Evolutionary conservation across 176 grass and related monocot genomes (phyloP).

Genomic region (Triticum turgidum): DNA sequence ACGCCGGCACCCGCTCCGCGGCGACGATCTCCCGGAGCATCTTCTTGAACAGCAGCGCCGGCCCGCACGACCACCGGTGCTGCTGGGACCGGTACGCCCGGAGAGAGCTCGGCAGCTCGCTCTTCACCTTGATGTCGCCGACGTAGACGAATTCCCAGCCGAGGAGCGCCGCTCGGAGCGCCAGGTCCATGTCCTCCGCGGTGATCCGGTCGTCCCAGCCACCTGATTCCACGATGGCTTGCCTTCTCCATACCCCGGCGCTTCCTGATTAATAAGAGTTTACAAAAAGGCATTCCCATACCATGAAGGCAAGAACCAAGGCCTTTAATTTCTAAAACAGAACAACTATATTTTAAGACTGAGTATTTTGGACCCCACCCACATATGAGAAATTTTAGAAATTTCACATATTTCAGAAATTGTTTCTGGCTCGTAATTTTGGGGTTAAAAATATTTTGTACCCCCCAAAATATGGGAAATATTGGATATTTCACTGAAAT

Average conservation of each 20-base stretch:
- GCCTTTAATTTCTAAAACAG: no score
- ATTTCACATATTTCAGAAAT: no score
- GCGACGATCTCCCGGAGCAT: conserved; percentile 59
- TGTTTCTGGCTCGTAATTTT: no score
- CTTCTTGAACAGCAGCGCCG: conserved; percentile 68
- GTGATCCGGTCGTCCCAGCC: neutral
- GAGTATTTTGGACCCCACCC: no score
- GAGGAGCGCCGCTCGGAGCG: conserved; percentile 55
- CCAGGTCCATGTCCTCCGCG: conserved; percentile 57
- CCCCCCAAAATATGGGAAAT: no score
- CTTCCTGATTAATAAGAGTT: neutral
- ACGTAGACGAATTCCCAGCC: conserved; percentile 83
- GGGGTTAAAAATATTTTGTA: no score
- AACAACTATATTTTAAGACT: no score
- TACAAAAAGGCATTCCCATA: neutral
- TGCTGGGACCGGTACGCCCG: conserved; percentile 83
- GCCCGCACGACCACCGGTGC: conserved; percentile 90
- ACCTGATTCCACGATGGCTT: neutral
- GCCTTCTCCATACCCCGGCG: neutral
- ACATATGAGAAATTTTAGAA: no score
- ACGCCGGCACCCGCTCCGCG: conserved; percentile 47
- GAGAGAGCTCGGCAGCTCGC: conserved; percentile 64
- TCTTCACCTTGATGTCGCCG: conserved; percentile 36
- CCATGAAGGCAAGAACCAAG: no score
- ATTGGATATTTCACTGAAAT: no score